These are phyloP conservation scores for Blastobotrys persicus DNA, from an alignment of 1,139 yeast species.

Conservation along the genomic window DNA sequence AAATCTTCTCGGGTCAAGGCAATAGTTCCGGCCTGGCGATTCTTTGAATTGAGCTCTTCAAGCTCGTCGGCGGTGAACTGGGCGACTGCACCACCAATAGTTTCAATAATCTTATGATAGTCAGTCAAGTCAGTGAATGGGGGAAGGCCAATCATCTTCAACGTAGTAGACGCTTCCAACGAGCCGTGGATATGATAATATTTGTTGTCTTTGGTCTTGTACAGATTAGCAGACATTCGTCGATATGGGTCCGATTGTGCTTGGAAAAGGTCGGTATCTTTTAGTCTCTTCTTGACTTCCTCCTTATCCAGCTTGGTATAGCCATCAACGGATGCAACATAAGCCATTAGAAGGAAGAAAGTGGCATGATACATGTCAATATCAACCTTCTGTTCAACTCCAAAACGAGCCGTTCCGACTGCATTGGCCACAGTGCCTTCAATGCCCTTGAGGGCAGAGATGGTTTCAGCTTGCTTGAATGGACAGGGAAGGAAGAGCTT, in stretches of 20 bases:
- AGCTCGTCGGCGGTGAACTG: slow-evolving; percentile 52
- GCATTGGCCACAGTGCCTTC: slow-evolving; percentile 35
- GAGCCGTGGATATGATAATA: slow-evolving; percentile 41
- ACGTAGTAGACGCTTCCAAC: slow-evolving; percentile 36
- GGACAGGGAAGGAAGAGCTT: slow-evolving; percentile 34
- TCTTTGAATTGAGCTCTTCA: slow-evolving; percentile 51
- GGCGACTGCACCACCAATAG: slow-evolving; percentile 33
- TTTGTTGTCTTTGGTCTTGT: slow-evolving; percentile 37
- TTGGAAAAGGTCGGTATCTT: slow-evolving; percentile 34
- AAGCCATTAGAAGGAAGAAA: slow-evolving; percentile 36
- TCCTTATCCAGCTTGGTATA: slow-evolving; percentile 32
- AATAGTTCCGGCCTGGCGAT: slow-evolving; percentile 44
- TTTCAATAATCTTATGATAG: slow-evolving; percentile 32
- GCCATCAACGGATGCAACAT: slow-evolving; percentile 36
- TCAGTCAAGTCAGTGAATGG: slow-evolving; percentile 31
- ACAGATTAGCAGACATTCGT: slow-evolving; percentile 39
- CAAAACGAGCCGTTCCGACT: slow-evolving; percentile 31
- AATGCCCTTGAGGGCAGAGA: slow-evolving; percentile 36
- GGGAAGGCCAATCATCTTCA: slow-evolving; percentile 40
- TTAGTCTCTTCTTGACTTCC: slow-evolving; percentile 26
- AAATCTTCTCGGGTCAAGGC: slow-evolving; percentile 36
- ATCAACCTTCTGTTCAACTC: slow-evolving; percentile 21
- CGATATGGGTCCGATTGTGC: slow-evolving; percentile 38
- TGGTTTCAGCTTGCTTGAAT: slow-evolving; percentile 36
- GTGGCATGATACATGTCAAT: slow-evolving; percentile 37